phyloP scores from a whole-genome alignment of 2,329 filamentous ascomycete genomes.

The Fonsecaea erecta region DNA sequence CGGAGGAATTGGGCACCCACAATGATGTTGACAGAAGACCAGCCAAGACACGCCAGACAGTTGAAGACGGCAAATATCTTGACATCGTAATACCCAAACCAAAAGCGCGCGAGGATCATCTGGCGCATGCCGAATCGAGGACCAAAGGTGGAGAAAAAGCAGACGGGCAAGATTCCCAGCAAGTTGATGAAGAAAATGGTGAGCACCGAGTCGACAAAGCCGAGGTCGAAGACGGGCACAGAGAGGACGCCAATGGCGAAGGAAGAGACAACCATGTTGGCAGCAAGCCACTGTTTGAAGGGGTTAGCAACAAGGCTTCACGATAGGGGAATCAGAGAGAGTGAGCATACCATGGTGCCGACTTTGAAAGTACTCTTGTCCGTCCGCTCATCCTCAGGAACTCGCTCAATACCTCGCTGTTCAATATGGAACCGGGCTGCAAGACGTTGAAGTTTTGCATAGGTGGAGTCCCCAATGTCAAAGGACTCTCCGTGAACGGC shows the following conservation, averaged over 20 bases:
- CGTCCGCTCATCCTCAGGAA: conserved; percentile 70
- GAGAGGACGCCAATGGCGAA: conserved; percentile 76
- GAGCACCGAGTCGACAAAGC: conserved; percentile 73
- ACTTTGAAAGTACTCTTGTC: conserved; percentile 69
- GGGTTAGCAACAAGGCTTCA: not conserved
- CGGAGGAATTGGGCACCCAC: conserved; percentile 78
- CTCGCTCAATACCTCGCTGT: conserved; percentile 75
- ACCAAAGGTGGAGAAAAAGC: conserved; percentile 78
- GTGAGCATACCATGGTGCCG: conserved; percentile 68
- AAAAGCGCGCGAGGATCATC: conserved; percentile 79
- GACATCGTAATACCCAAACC: conserved; percentile 73
- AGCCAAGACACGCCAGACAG: conserved; percentile 59
- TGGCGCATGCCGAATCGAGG: conserved; percentile 75
- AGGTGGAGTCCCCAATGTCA: conserved; percentile 59
- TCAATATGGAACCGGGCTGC: conserved; percentile 71
- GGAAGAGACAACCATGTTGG: conserved; percentile 77
- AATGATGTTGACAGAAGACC: conserved; percentile 77
- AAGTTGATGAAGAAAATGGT: conserved; percentile 77
- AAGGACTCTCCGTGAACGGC: conserved; percentile 65
- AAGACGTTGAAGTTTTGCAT: conserved; percentile 65
- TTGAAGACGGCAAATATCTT: conserved; percentile 61
- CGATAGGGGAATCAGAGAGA: not conserved
- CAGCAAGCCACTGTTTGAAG: conserved; percentile 69
- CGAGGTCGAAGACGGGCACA: conserved; percentile 69
- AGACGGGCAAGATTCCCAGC: conserved; percentile 72